phyloP scores from a whole-genome alignment of 2,329 filamentous ascomycete genomes.

The Anthostomella pinea region DNA sequence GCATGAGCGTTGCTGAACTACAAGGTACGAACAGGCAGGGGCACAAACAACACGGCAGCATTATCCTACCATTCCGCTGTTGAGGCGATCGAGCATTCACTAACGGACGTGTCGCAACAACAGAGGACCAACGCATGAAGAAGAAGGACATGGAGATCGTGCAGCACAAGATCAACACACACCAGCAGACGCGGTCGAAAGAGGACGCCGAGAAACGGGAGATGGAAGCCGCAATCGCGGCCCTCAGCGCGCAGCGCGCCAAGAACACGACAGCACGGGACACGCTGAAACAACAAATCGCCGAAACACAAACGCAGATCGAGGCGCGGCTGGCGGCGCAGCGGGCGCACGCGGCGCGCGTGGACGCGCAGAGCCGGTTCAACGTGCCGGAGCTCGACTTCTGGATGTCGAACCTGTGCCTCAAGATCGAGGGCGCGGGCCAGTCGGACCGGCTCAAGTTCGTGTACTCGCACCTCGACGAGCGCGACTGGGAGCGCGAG shows the following conservation, averaged over 20 bases:
- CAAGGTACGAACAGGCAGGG: constrained; percentile 72
- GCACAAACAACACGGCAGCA: too few relatives aligned
- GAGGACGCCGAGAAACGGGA: constrained; percentile 75
- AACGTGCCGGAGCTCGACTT: constrained; percentile 94
- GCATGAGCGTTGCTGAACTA: constrained; percentile 82
- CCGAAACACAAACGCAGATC: constrained; percentile 67
- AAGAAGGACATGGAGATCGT: constrained; percentile 84
- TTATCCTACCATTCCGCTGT: constrained; percentile 1
- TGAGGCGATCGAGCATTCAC: too few relatives aligned
- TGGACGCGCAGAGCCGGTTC: constrained; percentile 80
- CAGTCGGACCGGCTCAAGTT: constrained; percentile 85
- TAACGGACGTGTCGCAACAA: too few relatives aligned
- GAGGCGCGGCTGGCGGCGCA: constrained; percentile 69
- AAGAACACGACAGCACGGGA: constrained; percentile 56
- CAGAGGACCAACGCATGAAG: constrained; percentile 90
- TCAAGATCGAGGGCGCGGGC: constrained; percentile 86
- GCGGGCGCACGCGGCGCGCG: constrained; percentile 66
- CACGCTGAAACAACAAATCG: constrained; percentile 58
- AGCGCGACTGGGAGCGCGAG: constrained; percentile 83
- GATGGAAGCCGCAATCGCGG: constrained; percentile 62
- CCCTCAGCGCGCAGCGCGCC: constrained; percentile 59
- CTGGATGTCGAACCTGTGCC: constrained; percentile 87
- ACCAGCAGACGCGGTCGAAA: constrained; percentile 72
- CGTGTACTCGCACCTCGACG: constrained; percentile 81
- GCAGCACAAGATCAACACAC: constrained; percentile 65